Evolutionary conservation across 768 basidiomycete genomes (phyloP).

Genomic region (Hygrophoropsis aurantiaca): DNA sequence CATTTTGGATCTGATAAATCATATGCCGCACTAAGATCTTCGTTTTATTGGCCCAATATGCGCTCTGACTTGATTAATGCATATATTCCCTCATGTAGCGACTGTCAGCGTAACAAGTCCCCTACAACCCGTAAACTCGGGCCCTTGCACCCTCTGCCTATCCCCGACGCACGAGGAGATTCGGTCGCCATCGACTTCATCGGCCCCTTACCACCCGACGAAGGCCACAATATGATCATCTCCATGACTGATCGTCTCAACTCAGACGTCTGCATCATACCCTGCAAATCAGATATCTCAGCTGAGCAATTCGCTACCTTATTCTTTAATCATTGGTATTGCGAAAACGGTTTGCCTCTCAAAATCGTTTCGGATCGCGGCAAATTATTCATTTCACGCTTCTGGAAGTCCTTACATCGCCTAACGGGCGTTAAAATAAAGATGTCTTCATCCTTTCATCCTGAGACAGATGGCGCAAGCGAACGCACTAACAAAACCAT

Average conservation of each 20-base stretch:
- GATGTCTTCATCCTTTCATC: constrained; percentile 28
- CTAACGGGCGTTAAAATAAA: constrained; percentile 14
- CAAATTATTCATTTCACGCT: constrained; percentile 26
- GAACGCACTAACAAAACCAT: constrained; percentile 26
- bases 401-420: constrained; percentile 26
- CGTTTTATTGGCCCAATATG: too few relatives aligned
- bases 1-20: constrained; percentile 12
- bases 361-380: constrained; percentile 31
- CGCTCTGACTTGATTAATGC: too few relatives aligned
- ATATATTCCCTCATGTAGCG: too few relatives aligned
- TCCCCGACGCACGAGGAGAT: constrained; percentile 9
- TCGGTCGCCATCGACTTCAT: constrained; percentile 12
- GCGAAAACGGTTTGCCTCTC: too few relatives aligned
- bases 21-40: constrained; percentile 7
- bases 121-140: constrained; percentile 4
- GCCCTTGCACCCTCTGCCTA: constrained; percentile 15
- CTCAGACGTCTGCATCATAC: not conserved
- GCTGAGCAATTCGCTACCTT: constrained; percentile 21
- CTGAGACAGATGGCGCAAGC: constrained; percentile 36
- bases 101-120: too few relatives aligned
- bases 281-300: constrained; percentile 12
- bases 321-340: constrained; percentile 30
- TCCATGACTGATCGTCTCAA: not conserved
- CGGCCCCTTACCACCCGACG: too few relatives aligned
- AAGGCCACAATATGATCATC: not conserved